Conservation (phyloP, 75 land plant species). For the Picea glauca region DNA sequence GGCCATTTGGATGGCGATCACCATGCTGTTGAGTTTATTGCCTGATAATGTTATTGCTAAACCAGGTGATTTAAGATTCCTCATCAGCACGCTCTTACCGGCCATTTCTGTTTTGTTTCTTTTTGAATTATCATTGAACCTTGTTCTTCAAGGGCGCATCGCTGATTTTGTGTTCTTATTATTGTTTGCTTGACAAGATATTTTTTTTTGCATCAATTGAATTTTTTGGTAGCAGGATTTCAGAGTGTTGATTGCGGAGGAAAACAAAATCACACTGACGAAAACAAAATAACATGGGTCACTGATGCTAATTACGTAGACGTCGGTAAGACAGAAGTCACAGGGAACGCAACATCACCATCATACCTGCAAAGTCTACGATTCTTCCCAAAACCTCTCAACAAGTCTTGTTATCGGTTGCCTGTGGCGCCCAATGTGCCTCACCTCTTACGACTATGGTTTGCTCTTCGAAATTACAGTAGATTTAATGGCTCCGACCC, state of each 20-base stretch:
- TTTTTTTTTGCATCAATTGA: too few species aligned
- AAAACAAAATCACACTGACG: neutral
- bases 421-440: neutral
- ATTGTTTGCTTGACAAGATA: too few species aligned
- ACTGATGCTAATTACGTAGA: conserved; percentile 6
- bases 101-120: too few species aligned
- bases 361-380: neutral
- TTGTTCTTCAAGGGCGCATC: too few species aligned
- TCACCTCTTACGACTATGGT: neutral
- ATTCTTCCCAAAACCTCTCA: neutral
- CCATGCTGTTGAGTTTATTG: too few species aligned
- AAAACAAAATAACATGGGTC: neutral
- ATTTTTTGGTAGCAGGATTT: neutral
- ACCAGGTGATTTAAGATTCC: too few species aligned
- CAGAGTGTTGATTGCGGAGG: conserved; percentile 1
- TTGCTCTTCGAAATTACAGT: neutral
- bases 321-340: neutral
- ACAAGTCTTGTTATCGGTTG: neutral
- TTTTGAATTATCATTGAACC: too few species aligned
- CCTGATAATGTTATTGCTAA: too few species aligned
- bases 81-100: too few species aligned
- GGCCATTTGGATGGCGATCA: too few species aligned
- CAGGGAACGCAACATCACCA: neutral
- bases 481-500: neutral
- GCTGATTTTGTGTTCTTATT: too few species aligned